Conservation (phyloP, 2,329 filamentous ascomycete genomes). For the Colletotrichum eleusines region DNA sequence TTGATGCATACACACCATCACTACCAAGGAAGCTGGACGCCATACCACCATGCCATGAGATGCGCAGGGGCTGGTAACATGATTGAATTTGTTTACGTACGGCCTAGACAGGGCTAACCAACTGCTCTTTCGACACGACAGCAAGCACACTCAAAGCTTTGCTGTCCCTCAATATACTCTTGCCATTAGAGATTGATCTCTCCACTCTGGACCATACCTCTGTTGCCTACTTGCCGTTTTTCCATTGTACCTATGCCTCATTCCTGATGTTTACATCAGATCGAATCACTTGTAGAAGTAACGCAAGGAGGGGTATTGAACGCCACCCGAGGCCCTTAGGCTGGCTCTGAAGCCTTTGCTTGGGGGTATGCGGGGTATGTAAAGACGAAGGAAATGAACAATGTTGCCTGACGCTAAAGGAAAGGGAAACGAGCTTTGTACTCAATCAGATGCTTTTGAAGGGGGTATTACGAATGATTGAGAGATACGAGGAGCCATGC, state of each 20-base stretch:
- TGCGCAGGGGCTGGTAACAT: slow-evolving; percentile 1
- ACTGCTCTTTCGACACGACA: slow-evolving; percentile 23
- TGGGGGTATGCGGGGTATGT: slow-evolving; percentile 23
- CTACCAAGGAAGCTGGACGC: not conserved
- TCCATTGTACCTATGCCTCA: slow-evolving; percentile 36
- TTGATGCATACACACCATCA: not conserved
- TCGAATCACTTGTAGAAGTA: slow-evolving; percentile 40
- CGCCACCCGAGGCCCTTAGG: slow-evolving; percentile 24
- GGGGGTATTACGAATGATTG: slow-evolving; percentile 17
- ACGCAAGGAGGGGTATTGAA: slow-evolving; percentile 41
- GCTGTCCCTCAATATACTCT: slow-evolving; percentile 19
- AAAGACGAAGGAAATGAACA: slow-evolving; percentile 37
- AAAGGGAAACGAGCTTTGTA: slow-evolving; percentile 19
- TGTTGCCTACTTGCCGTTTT: slow-evolving; percentile 40
- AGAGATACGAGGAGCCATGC: slow-evolving; percentile 10
- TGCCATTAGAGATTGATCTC: not conserved
- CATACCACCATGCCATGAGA: not conserved
- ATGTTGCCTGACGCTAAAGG: slow-evolving; percentile 26
- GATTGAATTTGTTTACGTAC: slow-evolving; percentile 25
- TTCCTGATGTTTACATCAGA: slow-evolving; percentile 24
- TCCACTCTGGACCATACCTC: slow-evolving; percentile 25
- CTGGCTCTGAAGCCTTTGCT: slow-evolving; percentile 15
- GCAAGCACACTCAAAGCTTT: slow-evolving; percentile 5
- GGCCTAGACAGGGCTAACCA: slow-evolving; percentile 7
- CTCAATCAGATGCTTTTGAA: slow-evolving; percentile 8